Evolutionary conservation across 2,329 filamentous ascomycete genomes (phyloP).

Genomic region (Cladophialophora immunda): DNA sequence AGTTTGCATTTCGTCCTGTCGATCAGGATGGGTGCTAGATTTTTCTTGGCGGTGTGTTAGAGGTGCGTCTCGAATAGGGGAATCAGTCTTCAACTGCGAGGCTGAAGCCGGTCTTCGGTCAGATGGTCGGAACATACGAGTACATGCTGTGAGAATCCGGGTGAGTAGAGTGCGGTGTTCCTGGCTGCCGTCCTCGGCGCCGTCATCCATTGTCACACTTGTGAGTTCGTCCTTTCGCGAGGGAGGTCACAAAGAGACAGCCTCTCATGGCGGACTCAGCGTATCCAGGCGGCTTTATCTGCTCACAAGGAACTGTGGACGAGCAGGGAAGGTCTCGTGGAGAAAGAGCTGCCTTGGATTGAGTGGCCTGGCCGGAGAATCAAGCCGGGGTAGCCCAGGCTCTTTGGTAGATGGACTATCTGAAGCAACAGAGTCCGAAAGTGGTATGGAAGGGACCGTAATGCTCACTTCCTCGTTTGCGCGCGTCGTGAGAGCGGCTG

Average conservation of each 20-base stretch:
- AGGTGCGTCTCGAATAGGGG: neutral
- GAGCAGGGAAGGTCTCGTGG: neutral
- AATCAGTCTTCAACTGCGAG: neutral
- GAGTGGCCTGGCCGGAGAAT: neutral
- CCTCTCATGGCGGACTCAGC: conserved; percentile 1
- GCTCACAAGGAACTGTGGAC: neutral
- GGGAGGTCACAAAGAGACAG: conserved; percentile 9
- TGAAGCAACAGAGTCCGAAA: neutral
- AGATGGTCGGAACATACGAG: neutral
- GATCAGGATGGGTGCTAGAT: neutral
- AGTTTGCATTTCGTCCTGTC: conserved; percentile 13
- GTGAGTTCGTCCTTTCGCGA: conserved; percentile 7
- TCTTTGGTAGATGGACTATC: neutral
- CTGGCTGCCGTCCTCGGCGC: neutral
- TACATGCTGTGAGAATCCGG: conserved; percentile 14
- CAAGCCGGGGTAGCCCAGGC: neutral
- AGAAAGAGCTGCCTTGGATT: conserved; percentile 1
- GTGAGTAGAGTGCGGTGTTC: conserved; percentile 1
- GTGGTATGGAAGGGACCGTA: neutral
- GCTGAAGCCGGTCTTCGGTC: neutral
- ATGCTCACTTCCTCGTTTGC: neutral
- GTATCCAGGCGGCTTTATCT: neutral
- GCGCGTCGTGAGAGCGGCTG: neutral
- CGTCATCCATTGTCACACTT: conserved; percentile 24
- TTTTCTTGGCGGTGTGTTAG: neutral